Conservation (phyloP, 768 basidiomycete genomes). For the Cystobasidium onofrii region DNA sequence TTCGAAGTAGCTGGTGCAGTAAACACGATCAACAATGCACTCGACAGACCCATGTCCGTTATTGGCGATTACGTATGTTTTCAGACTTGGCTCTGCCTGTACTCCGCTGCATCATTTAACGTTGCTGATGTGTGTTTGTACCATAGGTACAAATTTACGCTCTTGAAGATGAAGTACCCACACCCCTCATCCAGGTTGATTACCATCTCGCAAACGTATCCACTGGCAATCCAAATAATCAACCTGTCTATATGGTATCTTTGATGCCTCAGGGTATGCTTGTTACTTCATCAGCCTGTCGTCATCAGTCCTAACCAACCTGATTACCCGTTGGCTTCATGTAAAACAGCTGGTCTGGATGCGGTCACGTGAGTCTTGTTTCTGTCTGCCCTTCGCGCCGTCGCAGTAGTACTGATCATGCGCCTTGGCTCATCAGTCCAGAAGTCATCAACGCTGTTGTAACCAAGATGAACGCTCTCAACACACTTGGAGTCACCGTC, state of each 20-base stretch:
- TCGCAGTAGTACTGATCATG: too few relatives aligned
- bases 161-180: neutral
- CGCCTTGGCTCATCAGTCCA: too few relatives aligned
- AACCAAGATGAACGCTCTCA: neutral
- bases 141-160: slow-evolving; percentile 1
- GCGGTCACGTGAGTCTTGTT: slow-evolving; percentile 7
- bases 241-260: slow-evolving; percentile 8
- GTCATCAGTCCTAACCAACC: too few relatives aligned
- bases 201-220: slow-evolving; percentile 1
- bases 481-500: neutral
- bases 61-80: neutral
- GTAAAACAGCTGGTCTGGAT: neutral
- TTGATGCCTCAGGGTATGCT: neutral
- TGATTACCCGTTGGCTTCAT: neutral
- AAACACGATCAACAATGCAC: neutral
- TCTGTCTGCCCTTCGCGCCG: too few relatives aligned
- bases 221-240: neutral
- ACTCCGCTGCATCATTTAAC: too few relatives aligned
- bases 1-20: neutral
- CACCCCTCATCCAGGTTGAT: neutral
- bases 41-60: neutral
- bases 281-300: too few relatives aligned
- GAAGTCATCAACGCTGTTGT: neutral
- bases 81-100: neutral
- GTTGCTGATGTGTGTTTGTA: neutral